Base-by-base conservation (phyloP, 148 eudicot genomes). In the Gaultheria prostrata region DNA sequence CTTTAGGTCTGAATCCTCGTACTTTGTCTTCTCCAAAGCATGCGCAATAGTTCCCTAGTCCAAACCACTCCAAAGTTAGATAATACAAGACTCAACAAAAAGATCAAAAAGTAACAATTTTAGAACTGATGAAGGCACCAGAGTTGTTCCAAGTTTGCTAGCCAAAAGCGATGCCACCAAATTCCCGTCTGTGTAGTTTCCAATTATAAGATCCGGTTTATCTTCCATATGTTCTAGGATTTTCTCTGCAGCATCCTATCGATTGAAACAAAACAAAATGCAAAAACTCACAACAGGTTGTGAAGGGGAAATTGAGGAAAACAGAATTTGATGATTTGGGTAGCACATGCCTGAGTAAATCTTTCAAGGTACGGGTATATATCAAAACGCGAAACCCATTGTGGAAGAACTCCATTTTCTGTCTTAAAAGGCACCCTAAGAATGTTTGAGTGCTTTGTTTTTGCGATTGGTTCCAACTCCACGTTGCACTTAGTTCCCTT, bases 21-120 rank as follows among this genome's bases (percentile, higher is more conserved):
- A 96, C 87, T 96, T 96, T 1, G 99, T 94, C 90, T 96, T 96
- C 90, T 96, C 98, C 30, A 96, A 87, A 83, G 99, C 99, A 87
- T 96, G 99, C 51, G 99, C 99, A 87, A 96, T 93, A 8, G 99
- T 96, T 46, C 91, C 99, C 99, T 96, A 56, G 43, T 76, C 63
- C 21, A 80, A 54, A 4, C 61, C 15, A 17, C 33, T 65, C 77
- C 51, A 1, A 39, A 8, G 30, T 74, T 48, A 83, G 56, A 56
- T 70, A 73, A 46, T 33, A 80, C 21, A 51, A 71, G 30, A 21
- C 21, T 18, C 0, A 28, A 46, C 20, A 67, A 45, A 65, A 21
- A 21, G 51, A 6, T 69, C 15, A 35, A 28, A 17, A n/a, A 24
- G 28, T 10, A 39, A 39, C 18, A 49, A 11, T 49, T 71, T n/a